Percentiles rank a stretch among this genome's conserved stretches.
Conservation (phyloP, 805 yeast species). For the Wickerhamomyces ciferrii region DNA sequence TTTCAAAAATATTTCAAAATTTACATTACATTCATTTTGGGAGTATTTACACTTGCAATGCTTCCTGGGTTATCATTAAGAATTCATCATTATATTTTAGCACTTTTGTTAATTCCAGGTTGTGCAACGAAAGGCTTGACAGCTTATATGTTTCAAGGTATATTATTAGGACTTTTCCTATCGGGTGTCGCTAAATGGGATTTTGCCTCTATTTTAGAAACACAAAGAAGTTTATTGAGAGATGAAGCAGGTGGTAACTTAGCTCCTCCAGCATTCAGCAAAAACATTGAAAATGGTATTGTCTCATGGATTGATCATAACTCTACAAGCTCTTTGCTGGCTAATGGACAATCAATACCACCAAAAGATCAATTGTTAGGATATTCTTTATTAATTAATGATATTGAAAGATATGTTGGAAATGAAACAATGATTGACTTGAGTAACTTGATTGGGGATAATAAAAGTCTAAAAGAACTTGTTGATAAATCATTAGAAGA, state of each 20-base stretch:
- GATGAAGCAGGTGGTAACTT: conserved; percentile 59
- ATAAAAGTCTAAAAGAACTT: not conserved
- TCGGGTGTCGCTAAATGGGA: conserved; percentile 95
- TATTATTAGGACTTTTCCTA: conserved; percentile 71
- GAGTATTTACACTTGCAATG: conserved; percentile 37
- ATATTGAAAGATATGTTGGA: conserved; percentile 71
- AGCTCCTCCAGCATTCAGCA: conserved; percentile 44
- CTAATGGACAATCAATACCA: conserved; percentile 17
- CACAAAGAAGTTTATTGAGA: conserved; percentile 58
- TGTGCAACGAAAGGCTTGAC: conserved; percentile 69
- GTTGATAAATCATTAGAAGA: conserved; percentile 26
- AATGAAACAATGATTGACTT: conserved; percentile 26
- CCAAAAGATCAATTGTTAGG: conserved; percentile 35
- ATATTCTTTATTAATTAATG: conserved; percentile 68
- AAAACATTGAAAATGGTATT: conserved; percentile 13
- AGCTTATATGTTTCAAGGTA: conserved; percentile 77
- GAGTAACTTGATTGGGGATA: conserved; percentile 11
- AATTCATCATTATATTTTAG: conserved; percentile 79
- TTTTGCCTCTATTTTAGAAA: conserved; percentile 82
- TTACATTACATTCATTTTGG: conserved; percentile 41
- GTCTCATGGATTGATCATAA: conserved; percentile 24
- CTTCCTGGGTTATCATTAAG: conserved; percentile 71
- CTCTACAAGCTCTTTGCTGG: conserved; percentile 5
- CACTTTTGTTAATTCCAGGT: conserved; percentile 75
- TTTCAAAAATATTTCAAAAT: conserved; percentile 52